phyloP scores from a whole-genome alignment of 176 grass and related monocot genomes.

The Luzula sylvatica region DNA sequence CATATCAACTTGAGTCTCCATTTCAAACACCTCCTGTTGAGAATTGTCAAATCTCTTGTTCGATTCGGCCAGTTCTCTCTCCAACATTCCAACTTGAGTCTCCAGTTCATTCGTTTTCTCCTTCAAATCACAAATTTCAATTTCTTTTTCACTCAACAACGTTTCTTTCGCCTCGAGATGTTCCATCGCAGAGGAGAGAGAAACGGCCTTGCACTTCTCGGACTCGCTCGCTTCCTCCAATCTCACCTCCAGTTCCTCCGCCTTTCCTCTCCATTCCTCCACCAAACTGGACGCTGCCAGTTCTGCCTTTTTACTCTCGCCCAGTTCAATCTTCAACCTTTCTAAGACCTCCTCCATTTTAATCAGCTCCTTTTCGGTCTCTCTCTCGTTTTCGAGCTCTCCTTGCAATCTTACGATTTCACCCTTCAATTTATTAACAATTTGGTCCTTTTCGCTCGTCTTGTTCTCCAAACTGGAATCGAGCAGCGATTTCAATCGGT shows the following conservation, averaged over 20 bases:
- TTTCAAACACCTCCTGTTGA: constrained; percentile 51
- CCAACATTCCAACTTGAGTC: constrained; percentile 49
- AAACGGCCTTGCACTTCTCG: constrained; percentile 50
- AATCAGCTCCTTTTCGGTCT: constrained; percentile 40
- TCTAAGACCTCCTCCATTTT: constrained; percentile 39
- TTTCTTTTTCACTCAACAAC: constrained; percentile 49
- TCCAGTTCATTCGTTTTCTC: constrained; percentile 47
- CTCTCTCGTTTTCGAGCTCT: constrained; percentile 48
- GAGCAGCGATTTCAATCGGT: constrained; percentile 49
- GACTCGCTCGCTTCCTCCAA: constrained; percentile 43
- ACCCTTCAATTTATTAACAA: constrained; percentile 48
- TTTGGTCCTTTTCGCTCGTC: constrained; percentile 41
- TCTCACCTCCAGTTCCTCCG: constrained; percentile 36
- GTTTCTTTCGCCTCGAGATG: constrained; percentile 31
- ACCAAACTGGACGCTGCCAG: constrained; percentile 28
- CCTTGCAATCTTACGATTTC: constrained; percentile 43
- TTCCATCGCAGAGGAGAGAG: constrained; percentile 34
- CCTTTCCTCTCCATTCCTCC: constrained; percentile 69
- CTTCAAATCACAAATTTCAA: constrained; percentile 55
- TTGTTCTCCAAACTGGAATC: constrained; percentile 57
- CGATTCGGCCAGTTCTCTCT: constrained; percentile 46
- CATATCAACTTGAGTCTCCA: constrained; percentile 57
- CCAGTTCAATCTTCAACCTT: constrained; percentile 37
- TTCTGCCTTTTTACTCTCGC: constrained; percentile 53
- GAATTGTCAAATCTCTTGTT: constrained; percentile 39